Percentiles rank a stretch among this genome's conserved stretches.
Conservation (phyloP, 139 green algal species). For the Tetradesmus obliquus region DNA sequence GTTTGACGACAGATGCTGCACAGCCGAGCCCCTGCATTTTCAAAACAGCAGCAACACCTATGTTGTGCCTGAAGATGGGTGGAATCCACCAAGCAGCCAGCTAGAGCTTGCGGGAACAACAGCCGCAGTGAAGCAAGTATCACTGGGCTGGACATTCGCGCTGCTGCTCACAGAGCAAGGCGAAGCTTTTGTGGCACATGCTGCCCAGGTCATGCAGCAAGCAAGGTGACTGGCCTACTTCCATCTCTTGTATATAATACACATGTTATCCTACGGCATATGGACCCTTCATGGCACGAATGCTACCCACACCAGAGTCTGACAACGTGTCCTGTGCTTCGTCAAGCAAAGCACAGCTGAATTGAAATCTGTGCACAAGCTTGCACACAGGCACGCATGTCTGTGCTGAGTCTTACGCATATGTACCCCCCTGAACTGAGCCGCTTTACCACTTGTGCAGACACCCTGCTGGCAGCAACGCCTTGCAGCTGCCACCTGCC, state of each 20-base stretch:
- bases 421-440: too few species aligned
- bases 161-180: background rate
- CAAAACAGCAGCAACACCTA: background rate
- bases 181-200: background rate
- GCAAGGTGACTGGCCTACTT: background rate
- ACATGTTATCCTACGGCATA: too few species aligned
- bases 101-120: background rate
- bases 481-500: background rate
- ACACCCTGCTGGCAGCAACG: background rate
- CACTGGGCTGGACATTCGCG: background rate
- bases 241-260: too few species aligned
- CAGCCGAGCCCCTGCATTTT: background rate
- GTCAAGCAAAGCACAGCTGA: too few species aligned
- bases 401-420: too few species aligned
- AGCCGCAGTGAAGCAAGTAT: background rate
- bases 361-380: too few species aligned
- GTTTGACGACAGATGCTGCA: background rate
- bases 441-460: too few species aligned
- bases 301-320: too few species aligned
- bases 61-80: background rate
- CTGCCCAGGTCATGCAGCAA: background rate
- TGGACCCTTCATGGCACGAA: too few species aligned
- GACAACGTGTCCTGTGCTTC: too few species aligned
- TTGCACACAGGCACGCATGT: too few species aligned
- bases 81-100: background rate